Conservation (phyloP, 768 basidiomycete species). For the Russula griseocarnosa region DNA sequence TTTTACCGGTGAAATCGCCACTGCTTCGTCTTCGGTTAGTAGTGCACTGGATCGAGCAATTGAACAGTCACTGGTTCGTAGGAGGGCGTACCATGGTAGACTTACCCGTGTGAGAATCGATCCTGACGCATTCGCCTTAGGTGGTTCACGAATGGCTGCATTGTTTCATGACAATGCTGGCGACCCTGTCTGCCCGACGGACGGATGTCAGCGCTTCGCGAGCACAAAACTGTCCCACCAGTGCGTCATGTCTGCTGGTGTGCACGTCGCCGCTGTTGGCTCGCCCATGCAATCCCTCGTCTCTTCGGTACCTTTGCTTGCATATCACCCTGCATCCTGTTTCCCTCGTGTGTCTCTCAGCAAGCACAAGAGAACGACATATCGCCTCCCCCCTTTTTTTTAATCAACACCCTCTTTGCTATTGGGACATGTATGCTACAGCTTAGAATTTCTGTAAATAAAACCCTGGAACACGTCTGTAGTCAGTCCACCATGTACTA, state of each 20-base stretch:
- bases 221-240: not conserved
- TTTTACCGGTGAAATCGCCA: constrained; percentile 76
- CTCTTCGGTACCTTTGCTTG: not conserved
- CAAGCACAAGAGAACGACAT: not conserved
- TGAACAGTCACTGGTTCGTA: constrained; percentile 54
- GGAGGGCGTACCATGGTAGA: constrained; percentile 5
- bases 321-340: not conserved
- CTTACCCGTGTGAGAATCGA: not conserved
- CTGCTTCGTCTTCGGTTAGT: constrained; percentile 78
- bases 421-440: constrained; percentile 7
- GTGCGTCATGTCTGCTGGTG: not conserved
- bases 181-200: not conserved
- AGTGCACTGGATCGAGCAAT: constrained; percentile 90
- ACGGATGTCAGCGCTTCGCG: not conserved
- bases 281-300: not conserved
- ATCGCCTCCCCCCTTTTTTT: not conserved
- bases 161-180: constrained; percentile 41
- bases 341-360: not conserved
- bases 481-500: not conserved
- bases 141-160: constrained; percentile 76
- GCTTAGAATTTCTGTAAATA: constrained; percentile 4
- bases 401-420: not conserved
- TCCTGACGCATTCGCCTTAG: constrained; percentile 36
- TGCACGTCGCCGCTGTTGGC: not conserved
- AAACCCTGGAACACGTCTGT: not conserved